A percentile compares a stretch with the other conserved stretches of the same genome.
phyloP scores from a whole-genome alignment of 1,139 yeast species.

The Saccharomyces hybrid region DNA sequence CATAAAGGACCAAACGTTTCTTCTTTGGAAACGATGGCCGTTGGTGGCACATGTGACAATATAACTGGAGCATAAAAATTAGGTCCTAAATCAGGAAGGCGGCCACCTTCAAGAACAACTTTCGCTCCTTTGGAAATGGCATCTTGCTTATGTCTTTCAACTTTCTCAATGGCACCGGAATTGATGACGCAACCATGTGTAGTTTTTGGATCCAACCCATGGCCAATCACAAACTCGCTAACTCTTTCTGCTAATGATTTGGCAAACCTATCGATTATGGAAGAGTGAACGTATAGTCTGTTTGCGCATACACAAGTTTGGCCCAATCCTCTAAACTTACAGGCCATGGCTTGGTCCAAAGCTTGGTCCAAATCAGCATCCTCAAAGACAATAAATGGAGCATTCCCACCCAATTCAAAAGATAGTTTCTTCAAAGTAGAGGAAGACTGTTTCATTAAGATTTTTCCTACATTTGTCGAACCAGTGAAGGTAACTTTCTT shows the following conservation, averaged over 20 bases:
- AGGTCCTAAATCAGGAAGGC: constrained; percentile 58
- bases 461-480: constrained; percentile 74
- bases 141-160: constrained; percentile 62
- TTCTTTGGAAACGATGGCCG: constrained; percentile 56
- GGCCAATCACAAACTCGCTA: constrained; percentile 53
- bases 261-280: constrained; percentile 53
- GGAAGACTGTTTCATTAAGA: constrained; percentile 70
- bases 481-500: constrained; percentile 87
- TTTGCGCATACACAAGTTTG: constrained; percentile 83
- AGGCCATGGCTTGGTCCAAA: constrained; percentile 59
- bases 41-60: constrained; percentile 52
- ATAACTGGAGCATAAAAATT: constrained; percentile 74
- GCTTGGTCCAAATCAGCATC: constrained; percentile 78
- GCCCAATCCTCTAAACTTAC: constrained; percentile 68
- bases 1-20: constrained; percentile 93
- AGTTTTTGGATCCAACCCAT: constrained; percentile 55
- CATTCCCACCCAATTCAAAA: constrained; percentile 89
- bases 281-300: constrained; percentile 58
- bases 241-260: constrained; percentile 46
- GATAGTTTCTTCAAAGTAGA: constrained; percentile 75
- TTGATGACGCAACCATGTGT: constrained; percentile 86
- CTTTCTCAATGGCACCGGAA: constrained; percentile 56
- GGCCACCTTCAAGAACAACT: constrained; percentile 57
- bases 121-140: constrained; percentile 69
- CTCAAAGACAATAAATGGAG: constrained; percentile 81